Base-by-base conservation (phyloP, 768 basidiomycete species). In the Tulasnella sp. region DNA sequence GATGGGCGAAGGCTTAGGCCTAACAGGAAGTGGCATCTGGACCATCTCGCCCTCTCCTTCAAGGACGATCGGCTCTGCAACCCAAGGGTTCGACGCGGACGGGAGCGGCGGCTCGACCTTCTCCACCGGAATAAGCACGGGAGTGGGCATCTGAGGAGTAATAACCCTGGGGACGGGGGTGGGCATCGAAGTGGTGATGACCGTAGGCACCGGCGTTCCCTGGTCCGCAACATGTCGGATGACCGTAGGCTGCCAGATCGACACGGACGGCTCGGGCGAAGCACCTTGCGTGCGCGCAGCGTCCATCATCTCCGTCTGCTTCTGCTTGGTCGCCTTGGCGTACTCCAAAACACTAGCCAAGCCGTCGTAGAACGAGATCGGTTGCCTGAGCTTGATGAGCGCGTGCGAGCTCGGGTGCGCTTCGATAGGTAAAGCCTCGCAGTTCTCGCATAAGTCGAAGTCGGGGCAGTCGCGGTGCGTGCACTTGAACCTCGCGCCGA, bases 401-500 rank as follows among this genome's bases (percentile, higher is more conserved):
- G 91, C 89, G 82, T 96, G 95, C 42, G 84, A 88, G 16, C 83
- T 78, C 0, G 93, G 92, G 82, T 96, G 94, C 16, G 92, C 86
- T 6, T 90, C 84, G 79, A 95, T 92, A 0, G 94, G 94, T 77
- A 89, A 87, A 6, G 93, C 90, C 84, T 95, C 94, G 84, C 95
- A 96, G 74, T 83, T 83, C 78, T 87, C 86, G 84, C 94, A 96
- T 23, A 96, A 86, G 81, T 96, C 95, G 81, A 90, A 95, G 83
- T 95, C 92, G 0, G 88, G 87, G 84, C 95, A 96, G 4, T 85
- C 84, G 18, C 89, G 86, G 82, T 94, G 90, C 89, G 93, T 90
- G 84, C 95, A 96, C 91, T 95, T 95, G 84, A 90, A 95, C 20
- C 94, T 90, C 74, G 87, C 83, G 3, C 92, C 93, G 32, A 80